A percentile compares a stretch with the other conserved stretches of the same genome.
These are phyloP conservation scores for Pseudogymnoascus sp. DNA, from an alignment of 2,329 filamentous ascomycete species.

Conservation along the genomic window DNA sequence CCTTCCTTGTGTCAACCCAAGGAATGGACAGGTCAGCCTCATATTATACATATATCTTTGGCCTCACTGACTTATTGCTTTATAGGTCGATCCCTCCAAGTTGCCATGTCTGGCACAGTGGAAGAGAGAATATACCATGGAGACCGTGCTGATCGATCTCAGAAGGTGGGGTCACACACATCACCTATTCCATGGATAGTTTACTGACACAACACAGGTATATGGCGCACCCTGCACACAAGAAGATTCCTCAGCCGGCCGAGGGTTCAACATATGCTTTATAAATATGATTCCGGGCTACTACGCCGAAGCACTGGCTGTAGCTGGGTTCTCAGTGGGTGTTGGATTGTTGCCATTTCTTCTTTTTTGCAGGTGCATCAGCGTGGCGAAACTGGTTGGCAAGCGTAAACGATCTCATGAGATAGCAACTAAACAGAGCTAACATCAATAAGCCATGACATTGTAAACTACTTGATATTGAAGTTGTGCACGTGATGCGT, in stretches of 20 bases:
- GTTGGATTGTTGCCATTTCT: constrained; percentile 14
- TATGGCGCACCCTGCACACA: constrained; percentile 86
- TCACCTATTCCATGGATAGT: constrained; percentile 20
- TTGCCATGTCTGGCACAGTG: constrained; percentile 80
- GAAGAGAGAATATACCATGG: constrained; percentile 92
- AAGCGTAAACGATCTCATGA: constrained; percentile 8
- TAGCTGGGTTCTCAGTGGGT: constrained; percentile 1
- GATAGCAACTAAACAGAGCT: constrained; percentile 9
- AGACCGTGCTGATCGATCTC: constrained; percentile 82
- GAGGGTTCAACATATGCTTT: constrained; percentile 62
- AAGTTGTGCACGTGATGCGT: constrained; percentile 1
- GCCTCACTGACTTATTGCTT: neutral
- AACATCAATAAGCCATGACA: constrained; percentile 5
- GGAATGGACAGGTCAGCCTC: constrained; percentile 57
- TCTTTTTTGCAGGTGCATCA: constrained; percentile 25
- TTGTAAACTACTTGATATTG: constrained; percentile 1
- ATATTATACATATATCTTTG: neutral
- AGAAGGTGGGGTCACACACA: constrained; percentile 48
- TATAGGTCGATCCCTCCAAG: constrained; percentile 69
- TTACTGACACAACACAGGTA: constrained; percentile 47
- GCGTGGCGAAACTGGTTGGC: constrained; percentile 26
- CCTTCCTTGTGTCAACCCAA: constrained; percentile 82
- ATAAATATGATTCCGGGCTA: constrained; percentile 8
- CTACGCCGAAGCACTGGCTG: neutral
- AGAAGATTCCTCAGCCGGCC: constrained; percentile 89